Evolutionary conservation across 2,329 filamentous ascomycete species (phyloP), one percentile per base, ranked within the genome.

Genomic region (Monilinia fructicola): DNA sequence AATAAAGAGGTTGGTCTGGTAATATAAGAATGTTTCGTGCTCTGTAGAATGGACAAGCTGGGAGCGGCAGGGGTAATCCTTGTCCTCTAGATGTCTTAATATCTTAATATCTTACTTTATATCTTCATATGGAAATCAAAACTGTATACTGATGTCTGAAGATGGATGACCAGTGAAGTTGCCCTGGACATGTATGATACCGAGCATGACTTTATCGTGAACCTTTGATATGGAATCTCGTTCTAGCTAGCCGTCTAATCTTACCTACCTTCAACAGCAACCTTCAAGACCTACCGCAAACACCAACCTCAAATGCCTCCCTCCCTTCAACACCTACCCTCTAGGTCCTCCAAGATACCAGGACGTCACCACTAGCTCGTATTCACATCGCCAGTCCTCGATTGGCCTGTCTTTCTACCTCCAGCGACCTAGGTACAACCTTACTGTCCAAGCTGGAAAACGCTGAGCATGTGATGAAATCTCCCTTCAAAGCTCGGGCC

Each of bases 1-100:
- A 60, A 65, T 53, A 53, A 52, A 60, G 63, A 65, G 63, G 63
- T 52, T 65, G 63, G 63, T 53, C 63, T 60, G 44, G 31, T 60
- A 53, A 65, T 59, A 65, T 59, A 65, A 53, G 31, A 31, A 52
- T 58, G 52, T 58, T 59, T 64, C 42, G 42, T 58, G 52, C 50
- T 59, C 58, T 31, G 42, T 40, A 59, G 9, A 31, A 54, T 59
- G 63, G 60, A 52, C 6, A 11, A 55, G 50, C n/a, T 50, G 42
- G 46, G 48, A 28, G 40, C 11, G 31, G 21, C 28, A 60, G 28
- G 58, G 44, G 35, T 16, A 3, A 52, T 53, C 63, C 63, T 60
- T 60, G 63, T 40, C 46, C 35, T 35, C 16, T 4, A 54, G 9
- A 23, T 50, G 46, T 50, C 11, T n/a, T 48, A 18, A 46, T 46